Evolutionary conservation across 1,284 basidiomycete genomes (phyloP), one percentile per base, ranked within the genome.

Genomic region (Peniophora sp.): DNA sequence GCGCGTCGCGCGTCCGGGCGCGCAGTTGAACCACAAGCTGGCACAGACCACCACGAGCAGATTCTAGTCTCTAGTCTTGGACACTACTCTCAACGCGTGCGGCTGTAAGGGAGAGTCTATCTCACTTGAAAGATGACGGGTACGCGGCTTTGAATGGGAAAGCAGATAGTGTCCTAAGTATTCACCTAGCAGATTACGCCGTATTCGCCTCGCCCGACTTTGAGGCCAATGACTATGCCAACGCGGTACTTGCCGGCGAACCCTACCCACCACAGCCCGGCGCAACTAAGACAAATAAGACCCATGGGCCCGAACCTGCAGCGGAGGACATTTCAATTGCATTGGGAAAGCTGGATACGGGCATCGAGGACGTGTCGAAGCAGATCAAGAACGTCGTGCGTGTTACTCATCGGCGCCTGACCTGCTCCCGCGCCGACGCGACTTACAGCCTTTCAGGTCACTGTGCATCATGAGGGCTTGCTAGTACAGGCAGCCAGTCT

Each of bases 141-240:
- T 32, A 12, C 27, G 27, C 27, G 5, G 12, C 12, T 32, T 6
- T 32, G 27, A 5, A 32, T 6, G 27, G 5, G 6, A 6, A 32
- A 12, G 27, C 27, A 6, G 27, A 6, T 32, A n/a, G 20, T 17
- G 9, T 22, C 9, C 22, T 9, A 8, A 9, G 22, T 8, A 3
- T 20, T 45, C 43, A 9, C 3, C 9, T n/a, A 20, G 24, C 58
- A 79, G 85, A 88, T 54, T 85, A 88, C 61, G 61, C 79, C n/a
- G 72, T 81, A 41, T 92, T 92, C 59, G 73, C 83, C 20, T 69
- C 65, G 48, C 65, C 81, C 5, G 72, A 81, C 41, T 97, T 96
- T 65, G 85, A 94, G 63, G 76, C 91, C 15, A 87, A 91, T 63
- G 85, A 88, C 50, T 95, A 94, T 63, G 92, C 92, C 3, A 93